phyloP scores from a whole-genome alignment of 805 yeast species.

The Starmerella apis region DNA sequence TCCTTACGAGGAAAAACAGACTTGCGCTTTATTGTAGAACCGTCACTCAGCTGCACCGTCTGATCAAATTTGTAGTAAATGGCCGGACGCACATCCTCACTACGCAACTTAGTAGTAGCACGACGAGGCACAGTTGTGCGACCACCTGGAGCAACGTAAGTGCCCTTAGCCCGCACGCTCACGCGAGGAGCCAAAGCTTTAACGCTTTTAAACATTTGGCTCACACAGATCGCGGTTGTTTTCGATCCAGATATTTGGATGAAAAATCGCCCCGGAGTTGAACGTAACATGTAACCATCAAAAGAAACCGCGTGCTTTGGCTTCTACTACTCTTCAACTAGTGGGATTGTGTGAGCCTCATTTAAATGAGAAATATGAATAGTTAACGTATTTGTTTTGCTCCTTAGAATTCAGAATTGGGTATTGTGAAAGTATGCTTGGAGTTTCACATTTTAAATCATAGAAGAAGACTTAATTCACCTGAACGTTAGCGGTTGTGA shows the following conservation, averaged over 20 bases:
- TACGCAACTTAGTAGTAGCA: slow-evolving; percentile 28
- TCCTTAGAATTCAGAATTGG: no score
- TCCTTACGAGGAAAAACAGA: slow-evolving; percentile 85
- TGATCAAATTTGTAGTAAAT: slow-evolving; percentile 85
- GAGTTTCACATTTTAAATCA: no score
- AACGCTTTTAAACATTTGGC: not conserved
- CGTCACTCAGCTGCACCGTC: slow-evolving; percentile 83
- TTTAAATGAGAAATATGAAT: no score
- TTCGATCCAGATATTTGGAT: no score
- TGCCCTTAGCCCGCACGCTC: slow-evolving; percentile 15
- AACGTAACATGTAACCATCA: not conserved
- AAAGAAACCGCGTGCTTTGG: no score
- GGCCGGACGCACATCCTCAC: slow-evolving; percentile 87
- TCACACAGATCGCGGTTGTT: no score
- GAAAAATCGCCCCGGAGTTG: not conserved
- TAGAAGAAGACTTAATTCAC: no score
- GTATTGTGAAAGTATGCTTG: no score
- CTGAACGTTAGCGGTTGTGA: no score
- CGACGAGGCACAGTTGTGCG: slow-evolving; percentile 23
- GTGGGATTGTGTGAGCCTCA: no score
- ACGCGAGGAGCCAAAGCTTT: slow-evolving; percentile 6
- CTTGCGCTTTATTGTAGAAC: slow-evolving; percentile 73
- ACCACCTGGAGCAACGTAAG: slow-evolving; percentile 27
- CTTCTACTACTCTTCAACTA: no score
- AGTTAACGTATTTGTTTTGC: no score